Evolutionary conservation across 176 grass and related monocot species (phyloP), one percentile per base, ranked within the genome.

Genomic region (Avena insularis): DNA sequence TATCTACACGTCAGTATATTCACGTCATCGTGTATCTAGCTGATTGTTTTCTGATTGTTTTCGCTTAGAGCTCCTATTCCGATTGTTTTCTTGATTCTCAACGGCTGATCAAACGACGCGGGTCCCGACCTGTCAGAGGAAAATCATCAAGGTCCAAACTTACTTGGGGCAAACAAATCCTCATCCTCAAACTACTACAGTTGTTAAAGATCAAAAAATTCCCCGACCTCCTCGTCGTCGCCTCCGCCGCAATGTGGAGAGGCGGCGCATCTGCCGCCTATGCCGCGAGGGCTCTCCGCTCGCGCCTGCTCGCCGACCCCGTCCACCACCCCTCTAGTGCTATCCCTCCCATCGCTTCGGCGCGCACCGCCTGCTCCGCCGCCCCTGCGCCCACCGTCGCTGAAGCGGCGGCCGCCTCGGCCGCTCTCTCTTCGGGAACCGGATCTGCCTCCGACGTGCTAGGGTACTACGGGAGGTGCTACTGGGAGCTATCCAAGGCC

Each of bases 401-500:
- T 2, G 88, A 91, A 65, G 83, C 56, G 25, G 82, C 68, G n/a
- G 90, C 78, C 4, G 63, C 60, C 8, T 84, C 83, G 1, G 62
- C 87, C 14, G 79, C 78, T 80, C 90, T 92, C 64, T 85, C 77
- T 8, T 71, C 50, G 16, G 25, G 81, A n/a, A 59, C 87, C 14
- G 82, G 90, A 68, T 94, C 90, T 58, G 67, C 83, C 47, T 87
- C 87, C 12, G 79, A 88, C 83, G 82, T 50, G 63, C 75, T 94
- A 57, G 82, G 64, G 13, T 88, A 94, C 63, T 98, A 98, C 11
- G 84, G 93, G 9, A 84, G 85, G 29, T 98, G 96, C 87, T 98
- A 98, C 86, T 94, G 79, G 82, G 96, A 98, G 76, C 93, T 98
- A 73, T 98, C 96, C 72, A 95, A 98, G 84, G 96, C 93, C 56